Percentiles rank a stretch among this genome's conserved stretches.
phyloP scores from a whole-genome alignment of 1,284 basidiomycete genomes.

The Ceratobasidium theobromae region DNA sequence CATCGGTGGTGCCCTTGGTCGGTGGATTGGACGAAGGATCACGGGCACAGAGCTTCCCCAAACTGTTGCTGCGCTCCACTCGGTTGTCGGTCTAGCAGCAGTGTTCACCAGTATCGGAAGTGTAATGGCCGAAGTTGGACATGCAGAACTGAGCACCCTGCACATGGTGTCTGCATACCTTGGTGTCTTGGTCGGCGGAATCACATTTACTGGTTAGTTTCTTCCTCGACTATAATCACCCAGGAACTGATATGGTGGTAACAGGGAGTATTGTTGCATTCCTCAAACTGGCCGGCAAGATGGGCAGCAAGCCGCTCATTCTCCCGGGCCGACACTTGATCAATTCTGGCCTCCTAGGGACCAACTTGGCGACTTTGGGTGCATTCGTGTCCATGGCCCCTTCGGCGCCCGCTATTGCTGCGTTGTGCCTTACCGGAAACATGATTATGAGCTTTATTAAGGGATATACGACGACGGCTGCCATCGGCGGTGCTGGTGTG shows the following conservation, averaged over 20 bases:
- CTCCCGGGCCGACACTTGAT: slow-evolving; percentile 76
- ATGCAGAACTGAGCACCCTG: slow-evolving; percentile 57
- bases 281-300: slow-evolving; percentile 77
- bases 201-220: slow-evolving; percentile 38
- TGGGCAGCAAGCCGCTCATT: slow-evolving; percentile 68
- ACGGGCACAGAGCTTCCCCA: slow-evolving; percentile 84
- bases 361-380: slow-evolving; percentile 69
- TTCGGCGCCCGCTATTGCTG: slow-evolving; percentile 67
- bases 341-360: slow-evolving; percentile 66
- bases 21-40: slow-evolving; percentile 70
- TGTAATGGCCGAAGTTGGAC: slow-evolving; percentile 66
- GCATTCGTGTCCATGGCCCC: slow-evolving; percentile 73
- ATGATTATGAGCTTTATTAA: slow-evolving; percentile 76
- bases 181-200: slow-evolving; percentile 73
- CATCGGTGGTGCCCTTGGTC: slow-evolving; percentile 65
- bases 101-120: slow-evolving; percentile 80
- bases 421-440: slow-evolving; percentile 71
- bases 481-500: slow-evolving; percentile 82
- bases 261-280: slow-evolving; percentile 87
- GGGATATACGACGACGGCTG: slow-evolving; percentile 80
- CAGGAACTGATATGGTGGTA: slow-evolving; percentile 51
- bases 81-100: slow-evolving; percentile 81
- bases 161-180: slow-evolving; percentile 82
- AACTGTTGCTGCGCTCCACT: slow-evolving; percentile 71
- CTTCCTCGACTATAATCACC: background rate